Evolutionary conservation across 1,139 yeast species (phyloP).

Genomic region (Pichia sorboxylosa): DNA sequence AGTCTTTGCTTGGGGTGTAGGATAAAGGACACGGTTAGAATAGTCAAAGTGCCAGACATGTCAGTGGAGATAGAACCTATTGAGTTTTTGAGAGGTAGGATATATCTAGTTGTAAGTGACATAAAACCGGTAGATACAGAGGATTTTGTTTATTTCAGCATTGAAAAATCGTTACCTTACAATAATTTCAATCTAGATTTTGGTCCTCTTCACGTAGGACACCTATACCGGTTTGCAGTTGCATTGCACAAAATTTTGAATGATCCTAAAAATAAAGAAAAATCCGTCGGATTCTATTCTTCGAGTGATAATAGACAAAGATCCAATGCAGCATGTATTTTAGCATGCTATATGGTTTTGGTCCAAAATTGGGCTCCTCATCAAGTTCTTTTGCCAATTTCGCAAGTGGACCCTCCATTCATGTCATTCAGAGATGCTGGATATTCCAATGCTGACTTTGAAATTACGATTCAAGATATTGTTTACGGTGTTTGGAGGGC

Average conservation of each 20-base stretch:
- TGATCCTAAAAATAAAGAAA: constrained; percentile 72
- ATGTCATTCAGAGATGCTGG: constrained; percentile 97
- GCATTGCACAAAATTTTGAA: constrained; percentile 83
- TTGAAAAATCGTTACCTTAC: constrained; percentile 84
- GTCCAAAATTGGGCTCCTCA: constrained; percentile 98
- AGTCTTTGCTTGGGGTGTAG: too few species aligned
- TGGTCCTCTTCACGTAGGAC: constrained; percentile 92
- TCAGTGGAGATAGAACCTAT: constrained; percentile 17
- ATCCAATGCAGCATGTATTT: constrained; percentile 87
- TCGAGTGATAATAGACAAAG: constrained; percentile 70
- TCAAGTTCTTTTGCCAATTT: constrained; percentile 86
- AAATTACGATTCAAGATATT: constrained; percentile 83
- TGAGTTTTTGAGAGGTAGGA: constrained; percentile 38
- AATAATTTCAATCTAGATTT: constrained; percentile 90
- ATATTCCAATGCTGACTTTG: constrained; percentile 88
- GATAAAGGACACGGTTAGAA: too few species aligned
- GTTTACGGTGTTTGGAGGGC: constrained; percentile 98
- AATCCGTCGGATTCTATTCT: constrained; percentile 85
- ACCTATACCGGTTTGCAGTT: constrained; percentile 88
- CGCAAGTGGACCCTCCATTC: constrained; percentile 87
- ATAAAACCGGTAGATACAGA: constrained; percentile 65
- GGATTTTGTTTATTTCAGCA: constrained; percentile 74
- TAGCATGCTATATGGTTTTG: constrained; percentile 89
- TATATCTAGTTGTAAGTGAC: constrained; percentile 86
- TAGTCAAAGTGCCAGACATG: too few species aligned